Evolutionary conservation across 192 early-diverging fungal species (phyloP).

Genomic region (Piromyces sp.): DNA sequence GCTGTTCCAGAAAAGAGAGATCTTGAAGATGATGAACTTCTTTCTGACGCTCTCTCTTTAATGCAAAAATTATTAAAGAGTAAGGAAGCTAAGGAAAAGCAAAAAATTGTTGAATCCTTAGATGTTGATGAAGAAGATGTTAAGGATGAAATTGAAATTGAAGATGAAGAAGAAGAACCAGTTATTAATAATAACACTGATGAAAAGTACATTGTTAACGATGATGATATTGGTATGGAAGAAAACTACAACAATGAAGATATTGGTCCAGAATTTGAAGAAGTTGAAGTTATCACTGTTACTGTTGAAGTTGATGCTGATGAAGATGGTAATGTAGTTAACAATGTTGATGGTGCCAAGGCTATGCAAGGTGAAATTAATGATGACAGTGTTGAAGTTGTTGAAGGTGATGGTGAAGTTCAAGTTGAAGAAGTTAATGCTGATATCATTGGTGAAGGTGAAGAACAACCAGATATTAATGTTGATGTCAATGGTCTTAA

Average conservation of each 20-base stretch:
- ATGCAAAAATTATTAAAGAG: background rate
- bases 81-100: background rate
- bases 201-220: background rate
- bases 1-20: background rate
- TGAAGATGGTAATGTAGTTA: background rate
- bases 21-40: background rate
- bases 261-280: background rate
- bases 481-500: background rate
- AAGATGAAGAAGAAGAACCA: too few species aligned
- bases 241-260: background rate
- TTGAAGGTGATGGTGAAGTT: too few species aligned
- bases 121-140: background rate
- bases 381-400: background rate
- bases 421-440: background rate
- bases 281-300: background rate
- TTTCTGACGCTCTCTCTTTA: background rate
- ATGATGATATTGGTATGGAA: background rate
- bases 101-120: background rate
- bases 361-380: too few species aligned
- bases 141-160: background rate
- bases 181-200: too few species aligned
- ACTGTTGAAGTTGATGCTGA: background rate
- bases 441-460: too few species aligned
- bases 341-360: too few species aligned
- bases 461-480: background rate